These are phyloP conservation scores for Thraustochytrium striatum DNA, from an alignment of 352 stramenopile genomes.

Conservation along the genomic window DNA sequence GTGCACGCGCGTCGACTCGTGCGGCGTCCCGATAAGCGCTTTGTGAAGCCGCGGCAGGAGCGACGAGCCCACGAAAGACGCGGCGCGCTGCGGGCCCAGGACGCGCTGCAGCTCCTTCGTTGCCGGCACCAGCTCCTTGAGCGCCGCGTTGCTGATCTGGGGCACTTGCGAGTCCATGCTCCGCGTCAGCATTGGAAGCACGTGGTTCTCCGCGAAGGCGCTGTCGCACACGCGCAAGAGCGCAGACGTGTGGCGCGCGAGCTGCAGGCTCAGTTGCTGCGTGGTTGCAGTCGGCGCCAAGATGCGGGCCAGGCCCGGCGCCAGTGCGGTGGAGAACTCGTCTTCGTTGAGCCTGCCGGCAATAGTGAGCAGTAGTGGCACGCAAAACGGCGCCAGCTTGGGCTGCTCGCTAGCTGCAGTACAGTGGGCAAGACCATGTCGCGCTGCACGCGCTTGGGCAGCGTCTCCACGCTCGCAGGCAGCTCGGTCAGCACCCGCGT, in stretches of 20 bases:
- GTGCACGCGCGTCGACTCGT: slow-evolving; percentile 2
- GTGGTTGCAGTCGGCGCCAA: neutral
- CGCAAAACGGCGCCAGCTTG: slow-evolving; percentile 14
- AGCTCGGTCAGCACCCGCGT: slow-evolving; percentile 7
- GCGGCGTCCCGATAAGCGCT: neutral
- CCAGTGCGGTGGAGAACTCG: neutral
- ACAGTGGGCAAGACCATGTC: slow-evolving; percentile 9
- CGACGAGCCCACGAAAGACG: neutral
- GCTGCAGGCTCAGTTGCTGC: slow-evolving; percentile 5
- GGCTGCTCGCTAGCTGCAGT: neutral
- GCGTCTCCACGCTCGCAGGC: neutral
- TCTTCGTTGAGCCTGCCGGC: neutral
- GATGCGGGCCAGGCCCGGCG: neutral
- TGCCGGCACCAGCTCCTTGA: slow-evolving; percentile 29
- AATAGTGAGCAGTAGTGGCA: slow-evolving; percentile 10
- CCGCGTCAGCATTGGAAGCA: neutral
- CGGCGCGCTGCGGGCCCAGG: neutral
- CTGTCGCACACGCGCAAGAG: neutral
- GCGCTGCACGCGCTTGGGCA: slow-evolving; percentile 1
- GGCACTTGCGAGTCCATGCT: neutral
- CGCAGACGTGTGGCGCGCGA: slow-evolving; percentile 2
- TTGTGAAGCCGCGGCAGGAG: neutral
- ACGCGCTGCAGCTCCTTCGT: neutral
- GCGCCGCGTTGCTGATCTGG: neutral
- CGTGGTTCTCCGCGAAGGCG: slow-evolving; percentile 19